phyloP scores from a whole-genome alignment of 345 rosid genomes.

The Dovyalis caffra region DNA sequence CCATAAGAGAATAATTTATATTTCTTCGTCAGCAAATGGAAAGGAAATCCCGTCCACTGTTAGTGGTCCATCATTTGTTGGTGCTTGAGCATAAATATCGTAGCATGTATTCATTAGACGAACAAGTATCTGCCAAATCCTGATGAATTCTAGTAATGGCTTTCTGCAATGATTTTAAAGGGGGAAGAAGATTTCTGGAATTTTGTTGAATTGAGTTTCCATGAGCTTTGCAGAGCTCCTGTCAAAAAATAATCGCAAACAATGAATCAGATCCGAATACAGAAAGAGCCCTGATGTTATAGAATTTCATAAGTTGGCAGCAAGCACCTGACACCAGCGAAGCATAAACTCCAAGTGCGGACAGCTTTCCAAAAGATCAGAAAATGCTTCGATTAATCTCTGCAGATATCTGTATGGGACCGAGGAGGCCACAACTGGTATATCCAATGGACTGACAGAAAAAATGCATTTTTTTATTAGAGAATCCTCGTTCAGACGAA shows the following conservation, averaged over 20 bases:
- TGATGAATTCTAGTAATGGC: constrained; percentile 81
- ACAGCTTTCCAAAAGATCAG: constrained; percentile 78
- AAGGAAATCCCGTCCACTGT: neutral
- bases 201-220: constrained; percentile 77
- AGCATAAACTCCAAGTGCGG: constrained; percentile 89
- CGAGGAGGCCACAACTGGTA: constrained; percentile 66
- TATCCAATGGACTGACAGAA: constrained; percentile 63
- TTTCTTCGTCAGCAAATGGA: neutral
- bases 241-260: constrained; percentile 19
- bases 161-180: constrained; percentile 80
- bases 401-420: constrained; percentile 68
- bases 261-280: neutral
- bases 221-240: constrained; percentile 89
- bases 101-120: constrained; percentile 84
- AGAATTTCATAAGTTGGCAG: neutral
- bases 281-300: neutral
- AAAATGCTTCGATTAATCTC: constrained; percentile 76
- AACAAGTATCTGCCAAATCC: constrained; percentile 87
- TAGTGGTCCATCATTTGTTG: constrained; percentile 23
- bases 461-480: constrained; percentile 76
- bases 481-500: constrained; percentile 87
- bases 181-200: constrained; percentile 73
- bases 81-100: constrained; percentile 66
- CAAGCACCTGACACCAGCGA: constrained; percentile 80
- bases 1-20: neutral